These are phyloP conservation scores for Telfairia occidentalis DNA, from an alignment of 331 rosid species.

Conservation along the genomic window DNA sequence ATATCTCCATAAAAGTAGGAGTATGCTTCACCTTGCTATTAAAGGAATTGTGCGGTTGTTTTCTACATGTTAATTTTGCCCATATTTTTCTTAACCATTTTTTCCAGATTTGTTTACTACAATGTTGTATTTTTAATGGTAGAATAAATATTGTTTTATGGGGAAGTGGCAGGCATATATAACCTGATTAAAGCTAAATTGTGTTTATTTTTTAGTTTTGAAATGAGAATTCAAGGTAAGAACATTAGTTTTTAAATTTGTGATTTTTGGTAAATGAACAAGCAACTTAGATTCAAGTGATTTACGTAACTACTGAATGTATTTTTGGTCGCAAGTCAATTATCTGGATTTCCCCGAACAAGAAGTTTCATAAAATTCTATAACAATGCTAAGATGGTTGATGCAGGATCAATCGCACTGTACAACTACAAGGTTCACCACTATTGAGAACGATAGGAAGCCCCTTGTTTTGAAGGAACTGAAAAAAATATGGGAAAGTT, in stretches of 20 bases:
- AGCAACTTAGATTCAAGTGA: background rate
- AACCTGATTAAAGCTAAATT: background rate
- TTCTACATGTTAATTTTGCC: background rate
- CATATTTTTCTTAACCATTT: background rate
- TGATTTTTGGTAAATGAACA: background rate
- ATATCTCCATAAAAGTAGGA: background rate
- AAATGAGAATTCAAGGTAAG: background rate
- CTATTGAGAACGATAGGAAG: conserved; percentile 45
- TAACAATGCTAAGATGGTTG: background rate
- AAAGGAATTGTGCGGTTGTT: background rate
- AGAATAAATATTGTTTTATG: background rate
- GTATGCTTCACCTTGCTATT: background rate
- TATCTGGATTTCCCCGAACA: background rate
- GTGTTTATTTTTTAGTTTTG: background rate
- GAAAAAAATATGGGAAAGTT: conserved; percentile 64
- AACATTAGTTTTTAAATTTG: background rate
- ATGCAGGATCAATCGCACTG: conserved; percentile 77
- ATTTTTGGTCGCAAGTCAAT: background rate
- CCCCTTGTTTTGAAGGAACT: conserved; percentile 84
- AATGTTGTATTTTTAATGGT: background rate
- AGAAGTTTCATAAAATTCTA: background rate
- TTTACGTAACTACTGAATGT: background rate
- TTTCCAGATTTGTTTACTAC: background rate
- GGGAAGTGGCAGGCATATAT: background rate
- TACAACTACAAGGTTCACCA: conserved; percentile 41